Evolutionary conservation across 305 asterid genomes (phyloP), one percentile per base, ranked within the genome.

Genomic region (Vinca major): DNA sequence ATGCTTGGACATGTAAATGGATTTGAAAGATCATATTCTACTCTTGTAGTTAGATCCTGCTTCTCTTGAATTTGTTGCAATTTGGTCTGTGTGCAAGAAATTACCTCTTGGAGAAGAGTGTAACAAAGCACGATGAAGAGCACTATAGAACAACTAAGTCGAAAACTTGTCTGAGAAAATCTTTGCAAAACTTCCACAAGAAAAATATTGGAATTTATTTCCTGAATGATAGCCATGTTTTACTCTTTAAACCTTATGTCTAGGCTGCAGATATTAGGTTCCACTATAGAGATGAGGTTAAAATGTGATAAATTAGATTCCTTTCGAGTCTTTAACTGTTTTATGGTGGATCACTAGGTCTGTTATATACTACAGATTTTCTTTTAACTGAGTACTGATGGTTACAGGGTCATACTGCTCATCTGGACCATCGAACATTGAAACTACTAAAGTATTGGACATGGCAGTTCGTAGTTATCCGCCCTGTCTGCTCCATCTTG

Each of bases 381-480:
- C 16, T 51, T 72, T 40, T 16, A 37, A 67, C 50, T 16, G 53
- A 61, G 19, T 54, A 36, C 21, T 75, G 63, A 11, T 70, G 45
- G 60, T 53, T 57, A 86, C 91, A 89, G 96, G 90, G 95, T 48
- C 80, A 71, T 3, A 88, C 75, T 77, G 80, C 84, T 62, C 91
- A 65, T 78, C 74, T 92, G 83, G 83, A 92, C 80, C 88, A 84
- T 67, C 86, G 64, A 66, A 88, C 93, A 7, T 61, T 89, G 79
- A 81, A 71, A 62, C 88, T 80, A 71, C 84, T 92, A 54, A 86
- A 89, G 77, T 66, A 85, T 61, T 89, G 92, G 93, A 88, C 95
- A 1, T 89, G 91, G 98, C 96, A 92, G 73, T 92, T 92, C 74
- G 93, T 92, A 49, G 63, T 84, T 61, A 74, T 88, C 79, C 96